Evolutionary conservation across 768 basidiomycete species (phyloP).

Genomic region (Favolaschia claudopus): DNA sequence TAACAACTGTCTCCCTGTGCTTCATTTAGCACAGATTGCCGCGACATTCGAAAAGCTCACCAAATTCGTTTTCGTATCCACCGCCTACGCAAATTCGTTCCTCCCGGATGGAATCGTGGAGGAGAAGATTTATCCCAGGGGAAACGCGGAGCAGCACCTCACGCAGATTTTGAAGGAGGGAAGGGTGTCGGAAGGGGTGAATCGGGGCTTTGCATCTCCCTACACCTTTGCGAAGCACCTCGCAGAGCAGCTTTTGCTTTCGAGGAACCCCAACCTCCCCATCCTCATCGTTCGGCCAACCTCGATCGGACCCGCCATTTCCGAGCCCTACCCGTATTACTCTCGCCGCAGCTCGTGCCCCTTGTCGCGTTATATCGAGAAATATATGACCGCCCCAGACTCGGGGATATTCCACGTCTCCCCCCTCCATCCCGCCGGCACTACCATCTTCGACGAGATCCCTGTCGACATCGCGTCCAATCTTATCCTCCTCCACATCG

Average conservation of each 20-base stretch:
- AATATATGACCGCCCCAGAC: background rate
- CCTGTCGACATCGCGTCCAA: constrained; percentile 12
- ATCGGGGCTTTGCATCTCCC: background rate
- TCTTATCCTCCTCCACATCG: constrained; percentile 1
- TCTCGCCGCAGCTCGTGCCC: background rate
- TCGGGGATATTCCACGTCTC: background rate
- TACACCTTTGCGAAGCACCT: constrained; percentile 1
- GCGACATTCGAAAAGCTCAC: too few species aligned
- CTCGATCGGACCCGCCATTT: background rate
- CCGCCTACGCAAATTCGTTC: too few species aligned
- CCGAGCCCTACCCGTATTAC: constrained; percentile 9
- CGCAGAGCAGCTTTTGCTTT: background rate
- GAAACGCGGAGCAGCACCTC: too few species aligned
- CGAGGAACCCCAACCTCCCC: background rate
- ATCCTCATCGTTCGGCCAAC: constrained; percentile 8
- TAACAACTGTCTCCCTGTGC: too few species aligned
- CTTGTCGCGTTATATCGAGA: background rate
- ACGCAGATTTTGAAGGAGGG: too few species aligned
- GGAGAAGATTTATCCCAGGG: too few species aligned
- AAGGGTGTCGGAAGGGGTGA: too few species aligned
- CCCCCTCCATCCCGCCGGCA: background rate
- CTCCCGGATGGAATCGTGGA: too few species aligned
- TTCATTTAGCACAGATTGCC: too few species aligned
- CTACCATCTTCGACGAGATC: constrained; percentile 15
- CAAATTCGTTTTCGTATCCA: too few species aligned